These are phyloP conservation scores for Globisporangium nodosum DNA, from an alignment of 352 stramenopile genomes.

Conservation along the genomic window DNA sequence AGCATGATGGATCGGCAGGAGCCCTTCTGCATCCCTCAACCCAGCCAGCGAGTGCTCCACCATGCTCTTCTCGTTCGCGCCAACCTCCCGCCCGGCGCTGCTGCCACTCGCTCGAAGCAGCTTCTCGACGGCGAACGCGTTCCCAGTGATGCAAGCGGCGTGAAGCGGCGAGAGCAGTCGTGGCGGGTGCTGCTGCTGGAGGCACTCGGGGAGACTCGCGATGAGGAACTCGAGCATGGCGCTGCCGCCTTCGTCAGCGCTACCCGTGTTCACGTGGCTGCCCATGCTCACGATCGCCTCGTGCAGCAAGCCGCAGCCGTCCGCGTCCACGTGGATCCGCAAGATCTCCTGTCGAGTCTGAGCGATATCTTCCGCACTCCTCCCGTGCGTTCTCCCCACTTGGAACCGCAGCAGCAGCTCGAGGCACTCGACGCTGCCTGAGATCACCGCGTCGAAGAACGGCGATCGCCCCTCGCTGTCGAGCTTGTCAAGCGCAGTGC, in stretches of 20 bases:
- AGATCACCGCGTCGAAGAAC: slow-evolving; percentile 20
- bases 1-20: too few relatives aligned
- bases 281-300: slow-evolving; percentile 2
- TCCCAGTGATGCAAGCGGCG: slow-evolving; percentile 1
- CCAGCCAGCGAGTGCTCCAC: too few relatives aligned
- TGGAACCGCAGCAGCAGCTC: slow-evolving; percentile 10
- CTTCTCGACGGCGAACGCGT: slow-evolving; percentile 2
- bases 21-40: too few relatives aligned
- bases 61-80: too few relatives aligned
- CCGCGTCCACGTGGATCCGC: background rate
- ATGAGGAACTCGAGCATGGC: slow-evolving; percentile 9
- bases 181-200: slow-evolving; percentile 2
- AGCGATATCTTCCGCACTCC: background rate
- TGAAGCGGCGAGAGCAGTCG: slow-evolving; percentile 6
- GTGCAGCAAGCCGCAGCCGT: slow-evolving; percentile 6
- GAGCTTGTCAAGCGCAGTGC: background rate
- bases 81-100: too few relatives aligned
- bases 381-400: too few relatives aligned
- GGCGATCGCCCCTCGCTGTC: slow-evolving; percentile 6
- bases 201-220: background rate
- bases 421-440: slow-evolving; percentile 11
- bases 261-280: too few relatives aligned
- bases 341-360: background rate
- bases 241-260: background rate
- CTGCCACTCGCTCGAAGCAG: slow-evolving; percentile 1